Base-by-base conservation (phyloP, 805 yeast genomes). In the Naumovozyma dairenensis region DNA sequence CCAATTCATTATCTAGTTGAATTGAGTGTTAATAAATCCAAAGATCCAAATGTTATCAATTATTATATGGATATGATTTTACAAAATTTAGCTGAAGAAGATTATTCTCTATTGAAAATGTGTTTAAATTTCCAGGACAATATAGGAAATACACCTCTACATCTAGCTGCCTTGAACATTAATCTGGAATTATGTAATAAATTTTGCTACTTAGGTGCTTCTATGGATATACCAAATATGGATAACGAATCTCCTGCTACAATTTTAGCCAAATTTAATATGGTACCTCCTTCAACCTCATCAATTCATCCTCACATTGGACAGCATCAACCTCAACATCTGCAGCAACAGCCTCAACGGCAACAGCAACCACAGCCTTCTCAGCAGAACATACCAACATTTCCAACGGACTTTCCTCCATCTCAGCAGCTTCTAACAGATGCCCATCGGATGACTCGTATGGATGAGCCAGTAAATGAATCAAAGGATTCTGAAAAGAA, bases 81-180 rank as follows among this genome's bases (percentile, higher is more conserved):
- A 28, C 61, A 63, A 30, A 66, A 62, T 40, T 49, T 74, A 30
- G 51, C 42, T 12, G 45, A 54, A 19, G 61, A 56, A 3, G 62
- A 65, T 32, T 61, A 61, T 31, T 60, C 66, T 15, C 46, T 75
- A 32, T 66, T 77, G 28, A 69, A 71, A 32, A 71, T 77, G 42
- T 62, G 80, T 26, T 51, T 80, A 19, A 81, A 84, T 49, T 86
- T 78, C 46, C 83, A 74, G 50, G 97, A 92, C 56, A 67, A 66
- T 16, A 68, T 75, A 39, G 96, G 96, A 4, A 84, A 86, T 45
- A 84, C 96, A 0, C 84, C 93, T 5, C 60, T 86, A 31, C 94
- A 85, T 48, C 63, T 89, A 29, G 86, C 94, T 0, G 72, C 63
- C 5, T 36, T 54, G 17, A 59, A 59, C 30, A 34, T 51, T 19